These are phyloP conservation scores for Colletotrichum simmondsii DNA, from an alignment of 2,329 filamentous ascomycete species.

Conservation along the genomic window DNA sequence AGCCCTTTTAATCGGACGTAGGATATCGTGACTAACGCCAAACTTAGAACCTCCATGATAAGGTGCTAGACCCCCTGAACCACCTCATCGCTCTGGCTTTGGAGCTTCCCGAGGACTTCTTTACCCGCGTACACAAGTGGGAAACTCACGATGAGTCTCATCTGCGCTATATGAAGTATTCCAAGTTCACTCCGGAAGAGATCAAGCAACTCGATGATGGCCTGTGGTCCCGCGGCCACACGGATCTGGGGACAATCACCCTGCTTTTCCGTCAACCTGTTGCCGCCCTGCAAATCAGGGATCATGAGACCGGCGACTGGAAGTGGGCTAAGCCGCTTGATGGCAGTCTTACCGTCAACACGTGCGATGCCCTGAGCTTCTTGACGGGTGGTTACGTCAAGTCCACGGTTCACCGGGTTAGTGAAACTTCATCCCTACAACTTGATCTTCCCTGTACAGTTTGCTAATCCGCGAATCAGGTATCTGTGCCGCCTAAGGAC, in stretches of 20 bases:
- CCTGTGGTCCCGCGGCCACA: conserved; percentile 62
- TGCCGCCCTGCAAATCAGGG: conserved; percentile 64
- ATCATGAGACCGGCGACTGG: conserved; percentile 58
- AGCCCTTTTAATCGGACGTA: too few species aligned
- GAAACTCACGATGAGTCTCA: conserved; percentile 69
- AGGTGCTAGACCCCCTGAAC: conserved; percentile 67
- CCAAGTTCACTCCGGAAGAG: conserved; percentile 58
- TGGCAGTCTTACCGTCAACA: conserved; percentile 63
- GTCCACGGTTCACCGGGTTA: conserved; percentile 52
- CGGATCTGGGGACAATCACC: conserved; percentile 66
- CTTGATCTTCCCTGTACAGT: rapidly evolving
- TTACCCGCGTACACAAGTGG: conserved; percentile 63
- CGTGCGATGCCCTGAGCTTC: conserved; percentile 59
- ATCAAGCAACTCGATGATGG: conserved; percentile 53
- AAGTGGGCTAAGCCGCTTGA: conserved; percentile 61
- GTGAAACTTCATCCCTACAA: not conserved
- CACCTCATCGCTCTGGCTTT: conserved; percentile 70
- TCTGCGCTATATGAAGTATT: conserved; percentile 72
- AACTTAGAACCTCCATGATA: conserved; percentile 52
- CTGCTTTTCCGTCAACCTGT: conserved; percentile 69
- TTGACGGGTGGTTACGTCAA: conserved; percentile 60
- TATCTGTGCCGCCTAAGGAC: conserved; percentile 51
- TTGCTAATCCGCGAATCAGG: conserved; percentile 35
- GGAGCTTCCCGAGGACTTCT: conserved; percentile 69
- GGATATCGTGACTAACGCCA: not conserved